These are phyloP conservation scores for Gnomoniopsis smithogilvyi DNA, from an alignment of 2,329 filamentous ascomycete genomes.

Conservation along the genomic window DNA sequence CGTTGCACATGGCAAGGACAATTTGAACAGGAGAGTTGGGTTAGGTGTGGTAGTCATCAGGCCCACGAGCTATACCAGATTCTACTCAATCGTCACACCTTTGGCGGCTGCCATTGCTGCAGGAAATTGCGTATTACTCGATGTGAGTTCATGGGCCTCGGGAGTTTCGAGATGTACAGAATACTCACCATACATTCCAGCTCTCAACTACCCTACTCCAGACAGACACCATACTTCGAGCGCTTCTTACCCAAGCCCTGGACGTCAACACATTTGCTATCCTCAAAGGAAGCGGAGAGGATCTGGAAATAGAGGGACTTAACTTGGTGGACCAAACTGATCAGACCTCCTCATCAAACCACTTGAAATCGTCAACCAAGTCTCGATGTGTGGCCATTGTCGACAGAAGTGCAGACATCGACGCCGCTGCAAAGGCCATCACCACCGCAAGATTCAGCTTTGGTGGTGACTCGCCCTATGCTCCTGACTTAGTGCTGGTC, in stretches of 20 bases:
- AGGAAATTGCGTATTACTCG: conserved; percentile 32
- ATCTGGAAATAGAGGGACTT: conserved; percentile 17
- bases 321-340: conserved; percentile 27
- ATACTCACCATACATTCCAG: conserved; percentile 11
- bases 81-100: conserved; percentile 30
- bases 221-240: conserved; percentile 21
- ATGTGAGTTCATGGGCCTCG: conserved; percentile 21
- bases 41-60: conserved; percentile 30
- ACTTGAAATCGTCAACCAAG: conserved; percentile 18
- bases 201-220: conserved; percentile 22
- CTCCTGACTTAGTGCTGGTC: conserved; percentile 61
- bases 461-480: conserved; percentile 55
- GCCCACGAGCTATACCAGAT: conserved; percentile 27
- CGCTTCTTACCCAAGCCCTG: conserved; percentile 22
- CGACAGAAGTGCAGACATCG: conserved; percentile 55
- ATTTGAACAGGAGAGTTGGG: conserved; percentile 19
- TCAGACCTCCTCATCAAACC: background rate
- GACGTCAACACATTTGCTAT: conserved; percentile 26
- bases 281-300: conserved; percentile 19
- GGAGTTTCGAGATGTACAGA: background rate
- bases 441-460: conserved; percentile 52
- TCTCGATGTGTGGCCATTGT: conserved; percentile 49
- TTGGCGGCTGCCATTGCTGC: conserved; percentile 33
- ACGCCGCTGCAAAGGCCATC: conserved; percentile 49
- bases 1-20: conserved; percentile 25